Percentiles rank a stretch among this genome's conserved stretches.
Conservation (phyloP, 129 eudicot species). For the Artemisia annua region DNA sequence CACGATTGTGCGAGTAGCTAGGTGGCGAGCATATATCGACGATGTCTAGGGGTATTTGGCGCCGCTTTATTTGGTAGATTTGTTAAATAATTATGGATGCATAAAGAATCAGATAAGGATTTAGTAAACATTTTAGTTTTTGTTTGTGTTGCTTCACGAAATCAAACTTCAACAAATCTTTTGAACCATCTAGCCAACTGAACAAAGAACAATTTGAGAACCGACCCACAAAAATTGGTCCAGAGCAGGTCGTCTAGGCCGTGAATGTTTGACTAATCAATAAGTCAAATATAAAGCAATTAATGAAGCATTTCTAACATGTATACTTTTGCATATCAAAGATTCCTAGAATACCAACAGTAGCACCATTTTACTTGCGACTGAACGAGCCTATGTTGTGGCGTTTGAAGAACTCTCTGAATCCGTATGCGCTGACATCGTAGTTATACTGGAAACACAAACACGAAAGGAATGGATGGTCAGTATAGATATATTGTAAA, state of each 20-base stretch:
- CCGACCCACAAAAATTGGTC: neutral
- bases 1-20: no score
- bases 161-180: neutral
- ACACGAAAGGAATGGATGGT: neutral
- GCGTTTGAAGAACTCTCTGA: slow-evolving; percentile 87
- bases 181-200: neutral
- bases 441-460: slow-evolving; percentile 60
- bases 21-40: no score
- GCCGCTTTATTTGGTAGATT: no score
- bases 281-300: neutral
- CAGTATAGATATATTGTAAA: slow-evolving; percentile 9
- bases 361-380: slow-evolving; percentile 29
- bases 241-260: neutral
- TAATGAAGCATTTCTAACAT: slow-evolving; percentile 1
- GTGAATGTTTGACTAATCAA: neutral
- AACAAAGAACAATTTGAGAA: neutral
- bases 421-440: slow-evolving; percentile 81
- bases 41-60: no score
- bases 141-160: neutral
- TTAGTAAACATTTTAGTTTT: no score
- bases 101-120: no score
- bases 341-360: slow-evolving; percentile 1
- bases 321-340: neutral
- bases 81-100: no score
- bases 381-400: slow-evolving; percentile 50